Base-by-base conservation (phyloP, 768 basidiomycete species). In the Rhizopogon rudus region DNA sequence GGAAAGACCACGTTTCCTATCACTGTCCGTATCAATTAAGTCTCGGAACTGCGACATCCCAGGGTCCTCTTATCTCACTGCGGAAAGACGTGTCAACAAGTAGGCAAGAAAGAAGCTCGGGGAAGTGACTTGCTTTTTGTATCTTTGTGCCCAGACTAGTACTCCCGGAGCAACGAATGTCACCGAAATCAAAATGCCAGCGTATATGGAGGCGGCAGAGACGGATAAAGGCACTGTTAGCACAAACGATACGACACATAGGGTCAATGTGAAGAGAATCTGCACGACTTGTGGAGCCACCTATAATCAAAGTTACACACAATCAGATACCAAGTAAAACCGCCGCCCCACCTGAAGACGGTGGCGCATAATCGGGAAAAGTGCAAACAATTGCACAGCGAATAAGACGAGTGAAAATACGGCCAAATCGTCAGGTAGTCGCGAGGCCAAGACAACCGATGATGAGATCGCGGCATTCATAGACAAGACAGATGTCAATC, bases 401-500 rank as follows among this genome's bases (percentile, higher is more conserved):
- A 92, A 90, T 53, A 93, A 76, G 63, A 91, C 83, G 55, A 98
- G 81, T 37, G 92, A 86, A 65, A 98, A 98, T 22, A 97, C 96
- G 25, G 89, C 83, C 44, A 88, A 69, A 69, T 93, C 90, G 61
- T 88, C 85, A 42, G 81, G 74, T 40, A 98, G 77, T 60, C 96
- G 88, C 40, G 94, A 97, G 33, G 94, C 93, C 58, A 98, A 77
- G 53, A 98, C 95, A 44, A 97, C 89, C 33, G 91, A 92, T 16
- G 92, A 91, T 42, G 91, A 94, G 56, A 97, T 85, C 33, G 91
- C 92, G 44, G 94, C 94, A 65, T 93, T 93, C 78, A 88, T 91
- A 42, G 90, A 92, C 54, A 93, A 67, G 45, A 93, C 88, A 44
- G 89, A 91, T 42, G 87, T 88, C 52, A 92, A 71, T 67, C 91